Percentiles rank a stretch among this genome's conserved stretches.
These are phyloP conservation scores for Aspergillus tubingensis DNA, from an alignment of 2,329 filamentous ascomycete genomes.

Conservation along the genomic window DNA sequence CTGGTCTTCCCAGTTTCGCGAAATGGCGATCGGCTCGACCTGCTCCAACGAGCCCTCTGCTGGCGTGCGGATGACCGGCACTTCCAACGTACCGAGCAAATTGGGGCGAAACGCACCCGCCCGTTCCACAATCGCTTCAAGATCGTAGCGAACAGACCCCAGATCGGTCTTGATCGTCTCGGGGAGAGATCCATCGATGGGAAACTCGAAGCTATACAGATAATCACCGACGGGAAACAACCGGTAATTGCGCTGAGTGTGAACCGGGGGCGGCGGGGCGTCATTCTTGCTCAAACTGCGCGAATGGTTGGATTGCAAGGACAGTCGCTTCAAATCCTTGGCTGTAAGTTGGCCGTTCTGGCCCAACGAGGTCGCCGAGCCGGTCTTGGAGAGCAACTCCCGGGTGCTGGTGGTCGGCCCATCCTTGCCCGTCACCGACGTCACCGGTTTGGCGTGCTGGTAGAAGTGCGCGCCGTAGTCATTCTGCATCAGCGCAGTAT, in stretches of 20 bases:
- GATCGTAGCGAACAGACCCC: slow-evolving; percentile 82
- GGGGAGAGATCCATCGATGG: slow-evolving; percentile 72
- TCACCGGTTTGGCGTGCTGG: slow-evolving; percentile 50
- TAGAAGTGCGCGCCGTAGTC: slow-evolving; percentile 66
- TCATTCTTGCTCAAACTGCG: slow-evolving; percentile 85
- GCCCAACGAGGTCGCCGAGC: slow-evolving; percentile 43
- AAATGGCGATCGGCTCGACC: slow-evolving; percentile 91
- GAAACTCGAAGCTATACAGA: slow-evolving; percentile 77
- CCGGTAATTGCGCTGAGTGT: slow-evolving; percentile 79
- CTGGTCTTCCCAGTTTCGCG: slow-evolving; percentile 91
- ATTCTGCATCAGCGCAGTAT: slow-evolving; percentile 52
- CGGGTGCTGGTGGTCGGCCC: slow-evolving; percentile 34
- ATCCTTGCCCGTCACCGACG: slow-evolving; percentile 33
- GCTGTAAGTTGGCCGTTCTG: slow-evolving; percentile 45
- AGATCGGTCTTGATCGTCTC: slow-evolving; percentile 88
- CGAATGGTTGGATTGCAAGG: slow-evolving; percentile 76
- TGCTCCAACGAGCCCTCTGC: slow-evolving; percentile 87
- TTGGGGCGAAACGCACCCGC: slow-evolving; percentile 90
- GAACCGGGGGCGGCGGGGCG: slow-evolving; percentile 55
- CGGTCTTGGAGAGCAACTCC: slow-evolving; percentile 44
- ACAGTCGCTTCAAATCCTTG: slow-evolving; percentile 66
- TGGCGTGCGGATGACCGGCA: slow-evolving; percentile 80
- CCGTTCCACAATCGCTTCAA: slow-evolving; percentile 82
- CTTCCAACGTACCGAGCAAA: slow-evolving; percentile 76
- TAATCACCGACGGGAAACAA: slow-evolving; percentile 77